Evolutionary conservation across 2,329 filamentous ascomycete genomes (phyloP).

Genomic region (Thyridium curvatum): DNA sequence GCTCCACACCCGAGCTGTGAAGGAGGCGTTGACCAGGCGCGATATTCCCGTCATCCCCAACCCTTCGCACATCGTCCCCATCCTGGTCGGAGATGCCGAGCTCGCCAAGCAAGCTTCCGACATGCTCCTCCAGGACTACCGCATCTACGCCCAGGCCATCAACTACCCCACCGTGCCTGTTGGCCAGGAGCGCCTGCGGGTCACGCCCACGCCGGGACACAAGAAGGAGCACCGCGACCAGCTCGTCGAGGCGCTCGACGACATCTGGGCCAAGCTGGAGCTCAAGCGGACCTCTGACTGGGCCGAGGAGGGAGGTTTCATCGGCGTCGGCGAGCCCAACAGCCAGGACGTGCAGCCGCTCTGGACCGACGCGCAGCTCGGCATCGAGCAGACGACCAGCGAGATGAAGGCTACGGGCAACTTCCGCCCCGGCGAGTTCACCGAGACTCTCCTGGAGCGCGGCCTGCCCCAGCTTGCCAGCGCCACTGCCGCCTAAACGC

Average conservation of each 20-base stretch:
- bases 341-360: constrained; percentile 57
- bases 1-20: constrained; percentile 91
- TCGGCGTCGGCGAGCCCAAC: constrained; percentile 69
- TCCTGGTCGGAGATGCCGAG: constrained; percentile 91
- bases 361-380: constrained; percentile 88
- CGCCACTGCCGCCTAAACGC: background rate
- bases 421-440: constrained; percentile 33
- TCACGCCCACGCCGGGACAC: constrained; percentile 94
- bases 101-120: constrained; percentile 89
- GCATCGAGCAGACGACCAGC: constrained; percentile 59
- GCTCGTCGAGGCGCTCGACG: constrained; percentile 75
- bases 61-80: constrained; percentile 90
- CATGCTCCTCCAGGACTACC: constrained; percentile 80
- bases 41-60: constrained; percentile 98
- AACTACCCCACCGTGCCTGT: constrained; percentile 98
- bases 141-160: constrained; percentile 97
- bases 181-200: constrained; percentile 92
- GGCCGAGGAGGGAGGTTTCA: constrained; percentile 86
- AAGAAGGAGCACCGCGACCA: constrained; percentile 78
- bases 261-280: constrained; percentile 80
- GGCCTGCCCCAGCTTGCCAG: constrained; percentile 12
- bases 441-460: constrained; percentile 53
- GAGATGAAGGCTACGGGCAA: constrained; percentile 47
- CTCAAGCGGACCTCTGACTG: constrained; percentile 93
- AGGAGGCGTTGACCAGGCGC: constrained; percentile 68